Percentiles rank a stretch among this genome's conserved stretches.
Conservation (phyloP, 306 rosid species). For the Vigna trinervia region DNA sequence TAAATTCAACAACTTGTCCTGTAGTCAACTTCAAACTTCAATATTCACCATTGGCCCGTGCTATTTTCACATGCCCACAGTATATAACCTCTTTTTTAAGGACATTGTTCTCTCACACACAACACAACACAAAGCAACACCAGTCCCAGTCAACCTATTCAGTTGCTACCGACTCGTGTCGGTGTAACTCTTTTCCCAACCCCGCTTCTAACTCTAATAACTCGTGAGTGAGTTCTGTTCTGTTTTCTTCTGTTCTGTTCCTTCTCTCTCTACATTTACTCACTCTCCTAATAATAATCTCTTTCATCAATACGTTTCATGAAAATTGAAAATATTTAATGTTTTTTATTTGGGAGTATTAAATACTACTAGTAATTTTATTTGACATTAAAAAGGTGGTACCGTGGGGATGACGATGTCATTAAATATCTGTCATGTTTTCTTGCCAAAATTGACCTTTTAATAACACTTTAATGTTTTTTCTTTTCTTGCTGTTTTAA, state of each 20-base stretch:
- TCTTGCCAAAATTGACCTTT: neutral
- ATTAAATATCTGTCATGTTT: conserved; percentile 41
- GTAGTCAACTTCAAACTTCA: conserved; percentile 18
- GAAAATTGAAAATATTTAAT: too few relatives aligned
- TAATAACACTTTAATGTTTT: neutral
- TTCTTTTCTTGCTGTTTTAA: neutral
- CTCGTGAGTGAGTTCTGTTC: neutral
- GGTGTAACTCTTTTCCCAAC: neutral
- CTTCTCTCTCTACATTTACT: neutral
- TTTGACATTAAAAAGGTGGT: neutral
- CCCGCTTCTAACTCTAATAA: neutral
- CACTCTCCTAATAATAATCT: neutral
- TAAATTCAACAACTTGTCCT: conserved; percentile 2
- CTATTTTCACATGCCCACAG: conserved; percentile 22
- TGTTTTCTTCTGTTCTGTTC: neutral
- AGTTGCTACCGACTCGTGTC: conserved; percentile 2
- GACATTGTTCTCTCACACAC: neutral
- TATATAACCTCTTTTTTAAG: neutral
- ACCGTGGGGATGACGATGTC: neutral
- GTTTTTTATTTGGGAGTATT: neutral
- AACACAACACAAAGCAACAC: neutral
- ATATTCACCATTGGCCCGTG: neutral
- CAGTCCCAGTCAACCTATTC: neutral
- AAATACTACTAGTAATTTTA: neutral
- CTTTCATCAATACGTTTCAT: neutral